phyloP scores from a whole-genome alignment of 495 filamentous ascomycete species.

The Cairneyella variabilis region DNA sequence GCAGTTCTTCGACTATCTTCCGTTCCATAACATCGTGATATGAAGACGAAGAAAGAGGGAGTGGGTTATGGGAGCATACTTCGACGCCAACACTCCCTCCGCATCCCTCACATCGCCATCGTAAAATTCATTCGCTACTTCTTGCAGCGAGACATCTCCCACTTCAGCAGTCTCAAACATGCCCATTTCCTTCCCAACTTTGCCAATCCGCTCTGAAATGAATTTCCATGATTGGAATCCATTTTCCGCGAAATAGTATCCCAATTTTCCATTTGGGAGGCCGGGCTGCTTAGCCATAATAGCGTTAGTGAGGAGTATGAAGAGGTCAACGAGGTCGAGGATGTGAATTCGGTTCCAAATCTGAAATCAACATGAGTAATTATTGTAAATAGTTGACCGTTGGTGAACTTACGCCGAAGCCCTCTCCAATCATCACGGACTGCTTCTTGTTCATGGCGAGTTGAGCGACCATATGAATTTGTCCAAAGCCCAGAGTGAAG shows the following conservation, averaged over 20 bases:
- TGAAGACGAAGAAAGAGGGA: neutral
- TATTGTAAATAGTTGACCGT: neutral
- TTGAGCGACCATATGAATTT: constrained; percentile 32
- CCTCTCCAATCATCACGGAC: constrained; percentile 33
- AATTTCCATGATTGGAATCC: constrained; percentile 36
- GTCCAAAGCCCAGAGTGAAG: constrained; percentile 38
- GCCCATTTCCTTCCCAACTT: neutral
- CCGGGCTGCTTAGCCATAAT: constrained; percentile 16
- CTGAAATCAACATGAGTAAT: neutral
- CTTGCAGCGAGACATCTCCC: constrained; percentile 1
- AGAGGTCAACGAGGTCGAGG: constrained; percentile 40
- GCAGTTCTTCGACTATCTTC: no score
- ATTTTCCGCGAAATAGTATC: constrained; percentile 41
- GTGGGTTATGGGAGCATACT: constrained; percentile 7
- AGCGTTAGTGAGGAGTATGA: constrained; percentile 19
- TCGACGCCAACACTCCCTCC: constrained; percentile 17
- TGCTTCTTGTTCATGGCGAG: constrained; percentile 28
- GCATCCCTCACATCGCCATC: constrained; percentile 22
- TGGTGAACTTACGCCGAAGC: constrained; percentile 30
- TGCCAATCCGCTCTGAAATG: constrained; percentile 7
- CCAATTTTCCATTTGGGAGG: constrained; percentile 38
- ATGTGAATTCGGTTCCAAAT: constrained; percentile 47
- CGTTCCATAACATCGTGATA: neutral
- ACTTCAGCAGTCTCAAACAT: constrained; percentile 10
- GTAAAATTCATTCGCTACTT: constrained; percentile 23